Conservation (phyloP, 768 basidiomycete genomes). For the Rubroboletus pulcherrimus region DNA sequence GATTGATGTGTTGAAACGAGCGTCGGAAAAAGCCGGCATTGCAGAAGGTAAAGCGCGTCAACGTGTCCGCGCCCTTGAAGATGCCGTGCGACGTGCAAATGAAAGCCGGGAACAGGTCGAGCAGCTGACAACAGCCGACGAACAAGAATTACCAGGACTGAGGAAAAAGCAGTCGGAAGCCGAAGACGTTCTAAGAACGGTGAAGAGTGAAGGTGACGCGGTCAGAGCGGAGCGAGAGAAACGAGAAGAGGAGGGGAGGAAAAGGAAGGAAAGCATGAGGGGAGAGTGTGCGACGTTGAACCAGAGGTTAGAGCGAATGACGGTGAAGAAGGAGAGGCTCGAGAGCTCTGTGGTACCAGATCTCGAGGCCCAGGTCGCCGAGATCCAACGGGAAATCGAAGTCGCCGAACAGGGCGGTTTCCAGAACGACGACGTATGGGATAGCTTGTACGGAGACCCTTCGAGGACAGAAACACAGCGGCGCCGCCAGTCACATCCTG, state of each 20-base stretch:
- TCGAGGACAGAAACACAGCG: slow-evolving; percentile 19
- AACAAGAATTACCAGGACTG: slow-evolving; percentile 39
- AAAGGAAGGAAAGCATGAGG: slow-evolving; percentile 52
- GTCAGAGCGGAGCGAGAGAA: slow-evolving; percentile 44
- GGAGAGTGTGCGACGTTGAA: slow-evolving; percentile 53
- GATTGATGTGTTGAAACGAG: slow-evolving; percentile 78
- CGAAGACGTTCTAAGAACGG: slow-evolving; percentile 38
- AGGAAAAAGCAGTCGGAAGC: slow-evolving; percentile 39
- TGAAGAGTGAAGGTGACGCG: slow-evolving; percentile 44
- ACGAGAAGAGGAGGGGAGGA: slow-evolving; percentile 48
- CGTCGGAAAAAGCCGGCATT: slow-evolving; percentile 73
- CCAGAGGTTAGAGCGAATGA: slow-evolving; percentile 66
- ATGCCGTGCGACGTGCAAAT: slow-evolving; percentile 78
- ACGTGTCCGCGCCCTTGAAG: slow-evolving; percentile 83
- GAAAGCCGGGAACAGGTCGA: slow-evolving; percentile 48
- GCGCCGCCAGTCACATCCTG: slow-evolving; percentile 28
- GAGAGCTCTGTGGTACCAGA: slow-evolving; percentile 57
- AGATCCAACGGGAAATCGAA: slow-evolving; percentile 60
- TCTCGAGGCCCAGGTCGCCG: slow-evolving; percentile 62
- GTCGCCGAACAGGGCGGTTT: slow-evolving; percentile 25
- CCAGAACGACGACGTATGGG: slow-evolving; percentile 18
- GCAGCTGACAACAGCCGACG: slow-evolving; percentile 35
- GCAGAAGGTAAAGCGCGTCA: slow-evolving; percentile 80
- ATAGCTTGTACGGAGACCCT: slow-evolving; percentile 11
- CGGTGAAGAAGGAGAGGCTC: slow-evolving; percentile 61